Evolutionary conservation across 1,139 yeast genomes (phyloP).

Genomic region (Hemisphaericaspora subhashii): DNA sequence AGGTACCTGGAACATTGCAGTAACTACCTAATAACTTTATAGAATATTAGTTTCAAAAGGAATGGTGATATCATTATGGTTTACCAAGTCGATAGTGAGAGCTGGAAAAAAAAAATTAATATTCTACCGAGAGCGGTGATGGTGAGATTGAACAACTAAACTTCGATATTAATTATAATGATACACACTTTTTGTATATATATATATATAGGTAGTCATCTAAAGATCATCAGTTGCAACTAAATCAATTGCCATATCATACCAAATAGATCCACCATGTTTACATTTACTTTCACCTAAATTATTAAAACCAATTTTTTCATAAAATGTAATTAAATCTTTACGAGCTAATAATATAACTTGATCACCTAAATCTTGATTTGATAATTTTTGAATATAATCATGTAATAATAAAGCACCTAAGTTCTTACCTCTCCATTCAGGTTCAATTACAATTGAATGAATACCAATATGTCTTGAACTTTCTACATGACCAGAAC

Average conservation of each 20-base stretch:
- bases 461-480: conserved; percentile 81
- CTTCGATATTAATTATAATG: no score
- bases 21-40: no score
- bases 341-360: conserved; percentile 75
- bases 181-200: neutral
- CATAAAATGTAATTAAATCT: conserved; percentile 71
- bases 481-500: conserved; percentile 77
- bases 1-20: conserved; percentile 33
- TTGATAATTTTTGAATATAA: conserved; percentile 84
- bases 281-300: conserved; percentile 60
- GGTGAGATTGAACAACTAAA: neutral
- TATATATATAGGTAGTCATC: neutral
- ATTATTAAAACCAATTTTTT: conserved; percentile 72
- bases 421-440: conserved; percentile 76
- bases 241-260: conserved; percentile 62
- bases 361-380: conserved; percentile 81
- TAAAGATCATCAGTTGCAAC: conserved; percentile 55
- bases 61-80: neutral
- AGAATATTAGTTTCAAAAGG: no score
- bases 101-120: neutral
- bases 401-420: conserved; percentile 85
- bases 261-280: conserved; percentile 65
- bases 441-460: conserved; percentile 74
- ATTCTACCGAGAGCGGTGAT: neutral
- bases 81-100: no score